Evolutionary conservation across 306 rosid species (phyloP).

Genomic region (Cucurbita maxima): DNA sequence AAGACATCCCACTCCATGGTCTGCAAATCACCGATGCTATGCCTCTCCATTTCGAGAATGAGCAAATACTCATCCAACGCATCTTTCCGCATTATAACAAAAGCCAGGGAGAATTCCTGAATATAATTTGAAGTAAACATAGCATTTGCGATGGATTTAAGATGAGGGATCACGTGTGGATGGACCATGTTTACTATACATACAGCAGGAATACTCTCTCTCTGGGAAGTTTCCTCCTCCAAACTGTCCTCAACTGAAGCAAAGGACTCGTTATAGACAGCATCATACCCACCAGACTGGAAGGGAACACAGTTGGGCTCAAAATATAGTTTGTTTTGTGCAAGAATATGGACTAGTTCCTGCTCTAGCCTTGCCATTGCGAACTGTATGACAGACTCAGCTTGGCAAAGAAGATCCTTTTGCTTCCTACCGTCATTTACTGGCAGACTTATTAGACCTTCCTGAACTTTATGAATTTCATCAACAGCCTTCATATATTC

Average conservation of each 20-base stretch:
- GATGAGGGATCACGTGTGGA: slow-evolving; percentile 27
- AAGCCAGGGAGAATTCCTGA: slow-evolving; percentile 39
- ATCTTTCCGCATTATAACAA: slow-evolving; percentile 22
- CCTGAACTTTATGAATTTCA: slow-evolving; percentile 28
- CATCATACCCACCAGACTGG: slow-evolving; percentile 20
- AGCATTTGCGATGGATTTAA: slow-evolving; percentile 36
- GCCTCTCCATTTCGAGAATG: slow-evolving; percentile 25
- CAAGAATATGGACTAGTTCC: slow-evolving; percentile 36
- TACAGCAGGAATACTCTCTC: slow-evolving; percentile 3
- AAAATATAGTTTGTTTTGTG: slow-evolving; percentile 30
- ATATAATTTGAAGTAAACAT: slow-evolving; percentile 50
- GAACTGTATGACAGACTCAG: slow-evolving; percentile 27
- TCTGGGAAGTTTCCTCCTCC: slow-evolving; percentile 5
- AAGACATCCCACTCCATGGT: slow-evolving; percentile 38
- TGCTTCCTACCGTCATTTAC: slow-evolving; percentile 19
- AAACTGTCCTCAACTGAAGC: slow-evolving; percentile 27
- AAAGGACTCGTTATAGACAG: slow-evolving; percentile 23
- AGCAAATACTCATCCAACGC: slow-evolving; percentile 42
- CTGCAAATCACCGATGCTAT: slow-evolving; percentile 34
- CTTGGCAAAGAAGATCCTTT: slow-evolving; percentile 27
- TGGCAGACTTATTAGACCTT: slow-evolving; percentile 19
- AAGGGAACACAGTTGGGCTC: slow-evolving; percentile 37
- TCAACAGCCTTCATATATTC: slow-evolving; percentile 24
- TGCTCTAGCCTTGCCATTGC: slow-evolving; percentile 52
- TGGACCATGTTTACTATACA: slow-evolving; percentile 25